These are phyloP conservation scores for Aspergillus sp. DNA, from an alignment of 2,329 filamentous ascomycete species.

Conservation along the genomic window DNA sequence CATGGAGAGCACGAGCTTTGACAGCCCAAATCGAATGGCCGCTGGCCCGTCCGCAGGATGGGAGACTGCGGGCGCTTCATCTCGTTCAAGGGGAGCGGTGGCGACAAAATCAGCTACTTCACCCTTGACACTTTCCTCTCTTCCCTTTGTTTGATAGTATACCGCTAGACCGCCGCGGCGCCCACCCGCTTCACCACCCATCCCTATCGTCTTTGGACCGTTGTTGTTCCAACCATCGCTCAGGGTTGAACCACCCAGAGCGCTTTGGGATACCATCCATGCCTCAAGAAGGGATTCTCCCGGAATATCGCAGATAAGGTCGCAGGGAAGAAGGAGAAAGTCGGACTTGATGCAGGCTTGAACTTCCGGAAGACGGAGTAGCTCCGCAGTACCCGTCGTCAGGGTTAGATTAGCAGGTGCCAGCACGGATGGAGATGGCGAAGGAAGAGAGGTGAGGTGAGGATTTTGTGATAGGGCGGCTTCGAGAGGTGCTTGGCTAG, in stretches of 20 bases:
- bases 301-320: slow-evolving; percentile 86
- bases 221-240: slow-evolving; percentile 42
- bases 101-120: slow-evolving; percentile 94
- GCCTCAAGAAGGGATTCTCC: slow-evolving; percentile 82
- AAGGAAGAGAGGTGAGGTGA: slow-evolving; percentile 54
- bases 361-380: slow-evolving; percentile 83
- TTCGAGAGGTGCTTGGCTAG: slow-evolving; percentile 48
- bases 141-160: slow-evolving; percentile 83
- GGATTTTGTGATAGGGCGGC: slow-evolving; percentile 55
- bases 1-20: slow-evolving; percentile 82
- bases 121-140: slow-evolving; percentile 75
- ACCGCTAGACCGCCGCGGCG: slow-evolving; percentile 82
- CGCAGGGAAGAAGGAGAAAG: slow-evolving; percentile 90
- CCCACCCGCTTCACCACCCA: slow-evolving; percentile 61
- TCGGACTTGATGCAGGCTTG: slow-evolving; percentile 78
- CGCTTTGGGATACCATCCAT: slow-evolving; percentile 86
- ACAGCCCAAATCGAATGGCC: slow-evolving; percentile 69
- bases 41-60: slow-evolving; percentile 57
- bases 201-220: slow-evolving; percentile 51
- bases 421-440: slow-evolving; percentile 68
- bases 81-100: slow-evolving; percentile 67
- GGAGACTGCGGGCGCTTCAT: slow-evolving; percentile 56
- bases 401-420: slow-evolving; percentile 76
- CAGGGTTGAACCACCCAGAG: slow-evolving; percentile 64
- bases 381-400: slow-evolving; percentile 86